Evolutionary conservation across 768 basidiomycete genomes (phyloP).

Genomic region (Boletus pseudopeckii): DNA sequence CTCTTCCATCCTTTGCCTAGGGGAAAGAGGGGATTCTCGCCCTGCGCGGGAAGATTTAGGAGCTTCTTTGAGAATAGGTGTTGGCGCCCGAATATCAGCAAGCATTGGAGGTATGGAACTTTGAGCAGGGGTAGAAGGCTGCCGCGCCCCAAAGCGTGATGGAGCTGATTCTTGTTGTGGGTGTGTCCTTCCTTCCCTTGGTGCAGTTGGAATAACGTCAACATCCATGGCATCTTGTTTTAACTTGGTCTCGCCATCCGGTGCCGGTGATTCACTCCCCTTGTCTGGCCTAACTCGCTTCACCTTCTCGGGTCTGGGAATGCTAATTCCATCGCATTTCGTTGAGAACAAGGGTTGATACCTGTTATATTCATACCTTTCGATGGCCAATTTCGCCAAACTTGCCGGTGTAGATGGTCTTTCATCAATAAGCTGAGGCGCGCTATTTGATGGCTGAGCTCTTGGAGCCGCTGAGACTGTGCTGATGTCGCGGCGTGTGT

Average conservation of each 20-base stretch:
- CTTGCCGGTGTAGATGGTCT: slow-evolving; percentile 30
- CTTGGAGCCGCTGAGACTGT: slow-evolving; percentile 45
- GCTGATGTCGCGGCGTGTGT: slow-evolving; percentile 36
- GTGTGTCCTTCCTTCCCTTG: slow-evolving; percentile 28
- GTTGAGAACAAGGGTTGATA: not conserved
- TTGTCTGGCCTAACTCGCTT: slow-evolving; percentile 48
- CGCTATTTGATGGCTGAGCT: slow-evolving; percentile 42
- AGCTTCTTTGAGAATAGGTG: slow-evolving; percentile 17
- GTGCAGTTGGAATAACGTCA: slow-evolving; percentile 21
- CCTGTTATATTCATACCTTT: slow-evolving; percentile 45
- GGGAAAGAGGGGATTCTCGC: slow-evolving; percentile 38
- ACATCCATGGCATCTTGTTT: slow-evolving; percentile 37
- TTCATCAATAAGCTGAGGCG: slow-evolving; percentile 25
- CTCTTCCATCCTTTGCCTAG: slow-evolving; percentile 43
- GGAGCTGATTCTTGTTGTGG: slow-evolving; percentile 14
- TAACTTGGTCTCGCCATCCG: slow-evolving; percentile 27
- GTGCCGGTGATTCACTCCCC: slow-evolving; percentile 35
- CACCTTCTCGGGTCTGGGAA: slow-evolving; percentile 78
- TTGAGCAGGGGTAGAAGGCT: slow-evolving; percentile 11
- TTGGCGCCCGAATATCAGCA: slow-evolving; percentile 16
- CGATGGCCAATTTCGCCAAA: slow-evolving; percentile 58
- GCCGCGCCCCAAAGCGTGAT: slow-evolving; percentile 25
- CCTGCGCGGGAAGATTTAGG: slow-evolving; percentile 17
- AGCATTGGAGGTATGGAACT: slow-evolving; percentile 11
- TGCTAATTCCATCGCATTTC: slow-evolving; percentile 37